Base-by-base conservation (phyloP, 441 rosid species). In the Erodium texanum region DNA sequence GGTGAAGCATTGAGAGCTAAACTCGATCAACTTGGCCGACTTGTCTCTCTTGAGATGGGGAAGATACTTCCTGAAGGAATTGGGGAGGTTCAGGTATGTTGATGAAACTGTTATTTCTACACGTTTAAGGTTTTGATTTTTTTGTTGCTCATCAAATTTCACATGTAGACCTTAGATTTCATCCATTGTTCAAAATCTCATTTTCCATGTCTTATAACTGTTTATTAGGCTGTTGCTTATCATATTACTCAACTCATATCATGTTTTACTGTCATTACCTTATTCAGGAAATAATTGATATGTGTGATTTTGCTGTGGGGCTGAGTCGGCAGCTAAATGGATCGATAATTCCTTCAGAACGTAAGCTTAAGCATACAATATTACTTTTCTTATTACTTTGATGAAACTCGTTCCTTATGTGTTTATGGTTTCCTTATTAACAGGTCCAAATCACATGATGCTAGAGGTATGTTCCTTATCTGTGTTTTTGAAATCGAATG, bases 391-490 rank as follows among this genome's bases (percentile, higher is more conserved):
- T 64, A 3, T 1, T 15, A 61, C 10, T 20, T 24, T 20, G 18
- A 10, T 18, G 32, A 14, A 18, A 22, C 12, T 62, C 58, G 52
- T 48, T 74, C 61, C 66, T 62, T 62, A 70, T 68, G 67, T 79
- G 68, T 69, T 72, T 59, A 43, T 20, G 19, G 12, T 70, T 65
- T 11, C 74, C 62, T 71, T 78, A 3, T 64, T 77, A 71, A 72
- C 92, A 91, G 99, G 99, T 75, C 96, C 96, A 24, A 91, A 91
- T 73, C 99, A 93, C 81, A 84, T 83, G 81, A 93, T 93, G 99
- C 68, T 93, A 75, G 99, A 93, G 96, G 97, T 91, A 73, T 24
- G 71, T 58, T 70, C 64, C 78, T 20, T 54, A 59, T 63, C 62
- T 62, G 3, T 76, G 56, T 70, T 7, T 34, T 48, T 68, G 15